Evolutionary conservation across 1,284 basidiomycete species (phyloP).

Genomic region (Xerocomus minutiporus): DNA sequence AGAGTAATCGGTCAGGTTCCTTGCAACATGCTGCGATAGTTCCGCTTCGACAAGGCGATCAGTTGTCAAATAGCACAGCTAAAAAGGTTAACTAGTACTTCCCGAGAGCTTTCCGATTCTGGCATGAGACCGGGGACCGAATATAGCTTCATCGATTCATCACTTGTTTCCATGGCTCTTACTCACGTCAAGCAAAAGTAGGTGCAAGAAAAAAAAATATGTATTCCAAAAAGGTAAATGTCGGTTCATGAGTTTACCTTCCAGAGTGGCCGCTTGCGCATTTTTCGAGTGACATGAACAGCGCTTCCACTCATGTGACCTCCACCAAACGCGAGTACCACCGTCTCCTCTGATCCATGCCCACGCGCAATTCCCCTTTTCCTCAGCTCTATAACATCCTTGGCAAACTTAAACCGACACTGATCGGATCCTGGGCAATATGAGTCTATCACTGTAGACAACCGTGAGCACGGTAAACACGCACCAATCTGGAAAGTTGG

Average conservation of each 20-base stretch:
- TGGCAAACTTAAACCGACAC: constrained; percentile 83
- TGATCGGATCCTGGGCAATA: constrained; percentile 65
- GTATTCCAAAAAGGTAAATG: constrained; percentile 12
- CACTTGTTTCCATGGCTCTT: neutral
- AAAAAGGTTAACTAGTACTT: constrained; percentile 31
- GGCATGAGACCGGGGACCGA: constrained; percentile 1
- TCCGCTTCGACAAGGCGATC: constrained; percentile 20
- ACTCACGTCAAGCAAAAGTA: constrained; percentile 16
- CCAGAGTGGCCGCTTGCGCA: constrained; percentile 78
- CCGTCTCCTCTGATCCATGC: constrained; percentile 70
- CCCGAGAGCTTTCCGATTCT: constrained; percentile 13
- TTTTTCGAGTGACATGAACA: constrained; percentile 81
- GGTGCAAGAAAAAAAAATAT: constrained; percentile 25
- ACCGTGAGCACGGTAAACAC: constrained; percentile 27
- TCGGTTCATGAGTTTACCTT: constrained; percentile 66
- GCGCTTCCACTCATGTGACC: constrained; percentile 64
- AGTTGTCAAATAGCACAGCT: constrained; percentile 20
- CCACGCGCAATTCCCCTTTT: constrained; percentile 64
- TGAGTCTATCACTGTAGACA: constrained; percentile 9
- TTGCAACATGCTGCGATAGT: constrained; percentile 1
- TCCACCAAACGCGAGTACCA: constrained; percentile 80
- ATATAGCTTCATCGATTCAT: neutral
- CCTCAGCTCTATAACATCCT: constrained; percentile 77
- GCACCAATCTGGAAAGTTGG: constrained; percentile 72
- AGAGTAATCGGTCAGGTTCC: constrained; percentile 2